Percentiles rank a stretch among this genome's conserved stretches.
phyloP scores from a whole-genome alignment of 768 basidiomycete genomes.

The Coprinopsis sp. region DNA sequence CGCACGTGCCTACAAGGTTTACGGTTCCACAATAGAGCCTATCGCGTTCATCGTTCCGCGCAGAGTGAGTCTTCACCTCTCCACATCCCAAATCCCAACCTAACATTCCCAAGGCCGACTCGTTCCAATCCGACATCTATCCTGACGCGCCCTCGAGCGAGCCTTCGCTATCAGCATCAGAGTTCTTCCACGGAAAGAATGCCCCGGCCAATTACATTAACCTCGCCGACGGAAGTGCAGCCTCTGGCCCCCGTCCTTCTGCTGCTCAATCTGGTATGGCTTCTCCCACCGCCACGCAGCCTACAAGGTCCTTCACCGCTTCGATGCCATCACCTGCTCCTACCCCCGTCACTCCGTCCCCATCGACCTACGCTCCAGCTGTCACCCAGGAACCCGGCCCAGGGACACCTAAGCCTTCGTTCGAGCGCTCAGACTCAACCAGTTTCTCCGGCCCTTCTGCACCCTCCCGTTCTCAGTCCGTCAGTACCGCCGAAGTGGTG shows the following conservation, averaged over 20 bases:
- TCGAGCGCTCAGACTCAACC: not conserved
- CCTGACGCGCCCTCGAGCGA: slow-evolving; percentile 85
- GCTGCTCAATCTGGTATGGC: slow-evolving; percentile 25
- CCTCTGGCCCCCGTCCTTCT: slow-evolving; percentile 25
- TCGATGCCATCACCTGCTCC: slow-evolving; percentile 18
- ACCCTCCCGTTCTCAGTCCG: slow-evolving; percentile 17
- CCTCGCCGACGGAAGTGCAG: slow-evolving; percentile 62
- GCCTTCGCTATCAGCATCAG: slow-evolving; percentile 72
- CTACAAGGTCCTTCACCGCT: slow-evolving; percentile 29
- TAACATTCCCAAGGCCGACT: slow-evolving; percentile 58
- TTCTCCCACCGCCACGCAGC: slow-evolving; percentile 26
- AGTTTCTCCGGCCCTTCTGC: not conserved
- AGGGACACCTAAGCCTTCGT: not conserved
- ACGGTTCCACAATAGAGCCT: slow-evolving; percentile 71
- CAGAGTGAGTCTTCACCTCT: slow-evolving; percentile 48
- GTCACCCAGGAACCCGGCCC: slow-evolving; percentile 2
- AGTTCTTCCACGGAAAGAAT: slow-evolving; percentile 85
- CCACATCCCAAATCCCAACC: slow-evolving; percentile 1
- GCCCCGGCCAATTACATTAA: slow-evolving; percentile 74
- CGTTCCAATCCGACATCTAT: slow-evolving; percentile 97
- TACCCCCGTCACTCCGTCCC: slow-evolving; percentile 7
- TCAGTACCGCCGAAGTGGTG: slow-evolving; percentile 8
- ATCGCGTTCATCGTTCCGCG: slow-evolving; percentile 95
- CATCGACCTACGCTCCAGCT: slow-evolving; percentile 3
- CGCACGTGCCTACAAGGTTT: slow-evolving; percentile 88